These are phyloP conservation scores for Gossypium longicalyx DNA, from an alignment of 345 rosid species.

Conservation along the genomic window DNA sequence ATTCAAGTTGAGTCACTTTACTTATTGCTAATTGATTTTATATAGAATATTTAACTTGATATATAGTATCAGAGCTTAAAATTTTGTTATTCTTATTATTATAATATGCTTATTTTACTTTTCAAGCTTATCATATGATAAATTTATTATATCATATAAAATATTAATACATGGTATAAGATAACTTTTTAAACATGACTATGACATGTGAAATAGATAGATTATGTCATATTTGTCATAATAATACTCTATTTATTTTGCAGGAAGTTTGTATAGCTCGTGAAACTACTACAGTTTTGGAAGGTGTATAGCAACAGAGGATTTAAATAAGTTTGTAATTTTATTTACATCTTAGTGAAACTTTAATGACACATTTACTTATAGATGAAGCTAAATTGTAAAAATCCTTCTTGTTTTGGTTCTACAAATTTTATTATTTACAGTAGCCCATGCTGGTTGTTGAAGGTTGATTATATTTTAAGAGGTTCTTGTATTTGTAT, in stretches of 20 bases:
- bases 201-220: not conserved
- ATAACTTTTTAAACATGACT: not conserved
- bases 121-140: not conserved
- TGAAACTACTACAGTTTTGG: slow-evolving; percentile 26
- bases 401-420: not conserved
- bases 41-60: not conserved
- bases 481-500: too few species aligned
- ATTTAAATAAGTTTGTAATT: not conserved
- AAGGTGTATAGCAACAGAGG: slow-evolving; percentile 16
- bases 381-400: not conserved
- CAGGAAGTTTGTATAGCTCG: slow-evolving; percentile 38
- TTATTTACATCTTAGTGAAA: not conserved
- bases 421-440: not conserved
- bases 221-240: not conserved
- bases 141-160: not conserved
- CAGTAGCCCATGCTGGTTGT: not conserved
- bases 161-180: not conserved
- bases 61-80: not conserved
- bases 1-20: not conserved
- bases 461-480: not conserved
- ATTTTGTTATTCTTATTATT: too few species aligned
- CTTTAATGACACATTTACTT: not conserved
- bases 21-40: not conserved
- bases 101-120: not conserved
- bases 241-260: slow-evolving; percentile 10